These are phyloP conservation scores for Klebsormidium nitens DNA, from an alignment of 139 green algal genomes.

Conservation along the genomic window DNA sequence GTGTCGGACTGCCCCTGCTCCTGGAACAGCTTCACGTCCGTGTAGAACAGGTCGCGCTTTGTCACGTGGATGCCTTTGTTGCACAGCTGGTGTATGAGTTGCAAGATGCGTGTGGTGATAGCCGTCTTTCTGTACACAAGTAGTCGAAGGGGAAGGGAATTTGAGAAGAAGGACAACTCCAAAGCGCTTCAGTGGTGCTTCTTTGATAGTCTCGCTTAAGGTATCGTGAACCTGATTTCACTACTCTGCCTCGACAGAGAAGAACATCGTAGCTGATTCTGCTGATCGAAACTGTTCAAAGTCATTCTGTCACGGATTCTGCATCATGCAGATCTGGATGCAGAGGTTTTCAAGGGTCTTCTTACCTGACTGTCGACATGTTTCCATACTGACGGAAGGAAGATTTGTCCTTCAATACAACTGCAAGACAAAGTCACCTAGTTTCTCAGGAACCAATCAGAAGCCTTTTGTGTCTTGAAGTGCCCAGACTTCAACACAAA, in stretches of 20 bases:
- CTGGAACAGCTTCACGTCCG: constrained; percentile 95
- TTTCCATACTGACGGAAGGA: constrained; percentile 70
- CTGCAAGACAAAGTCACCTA: neutral
- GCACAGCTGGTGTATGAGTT: constrained; percentile 78
- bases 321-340: no score
- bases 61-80: constrained; percentile 77
- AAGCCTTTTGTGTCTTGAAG: neutral
- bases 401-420: constrained; percentile 76
- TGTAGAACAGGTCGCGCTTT: constrained; percentile 96
- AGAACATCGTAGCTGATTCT: no score
- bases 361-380: constrained; percentile 48
- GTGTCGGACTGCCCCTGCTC: constrained; percentile 70
- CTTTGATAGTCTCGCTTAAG: neutral
- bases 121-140: constrained; percentile 45
- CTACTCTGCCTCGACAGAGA: neutral
- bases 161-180: neutral
- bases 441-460: neutral
- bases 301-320: no score
- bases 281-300: no score
- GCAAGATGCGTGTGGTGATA: constrained; percentile 83
- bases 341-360: neutral
- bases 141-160: neutral
- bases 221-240: neutral
- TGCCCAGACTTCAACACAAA: neutral
- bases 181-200: neutral